Evolutionary conservation across 2,329 filamentous ascomycete genomes (phyloP).

Genomic region (Saccharata proteae): DNA sequence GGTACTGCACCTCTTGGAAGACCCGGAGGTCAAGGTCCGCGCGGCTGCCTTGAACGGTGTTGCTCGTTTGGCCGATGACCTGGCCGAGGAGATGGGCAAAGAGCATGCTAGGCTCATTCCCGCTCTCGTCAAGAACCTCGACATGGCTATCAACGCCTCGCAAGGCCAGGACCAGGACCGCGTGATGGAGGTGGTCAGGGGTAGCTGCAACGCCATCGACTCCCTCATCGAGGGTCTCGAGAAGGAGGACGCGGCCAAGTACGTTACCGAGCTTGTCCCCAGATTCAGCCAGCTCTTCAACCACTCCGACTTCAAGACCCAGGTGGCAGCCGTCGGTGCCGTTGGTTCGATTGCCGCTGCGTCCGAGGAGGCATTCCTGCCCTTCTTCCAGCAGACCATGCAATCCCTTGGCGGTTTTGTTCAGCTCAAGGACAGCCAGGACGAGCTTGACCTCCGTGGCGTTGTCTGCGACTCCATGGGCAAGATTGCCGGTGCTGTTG

Average conservation of each 20-base stretch:
- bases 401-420: slow-evolving; percentile 74
- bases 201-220: slow-evolving; percentile 81
- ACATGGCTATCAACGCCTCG: slow-evolving; percentile 59
- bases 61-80: slow-evolving; percentile 82
- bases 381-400: slow-evolving; percentile 91
- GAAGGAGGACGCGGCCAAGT: slow-evolving; percentile 65
- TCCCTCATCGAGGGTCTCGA: slow-evolving; percentile 80
- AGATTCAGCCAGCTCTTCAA: slow-evolving; percentile 74
- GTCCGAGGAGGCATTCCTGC: slow-evolving; percentile 68
- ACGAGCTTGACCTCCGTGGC: slow-evolving; percentile 79
- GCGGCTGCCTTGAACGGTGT: slow-evolving; percentile 79
- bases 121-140: slow-evolving; percentile 76
- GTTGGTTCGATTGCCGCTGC: slow-evolving; percentile 83
- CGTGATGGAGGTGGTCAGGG: slow-evolving; percentile 76
- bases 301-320: slow-evolving; percentile 79
- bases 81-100: slow-evolving; percentile 77
- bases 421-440: slow-evolving; percentile 74
- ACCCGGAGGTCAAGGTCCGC: slow-evolving; percentile 72
- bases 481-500: slow-evolving; percentile 81
- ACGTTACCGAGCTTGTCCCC: slow-evolving; percentile 71
- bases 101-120: slow-evolving; percentile 79
- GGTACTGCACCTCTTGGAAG: slow-evolving; percentile 71
- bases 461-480: slow-evolving; percentile 88
- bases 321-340: slow-evolving; percentile 77
- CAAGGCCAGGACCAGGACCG: slow-evolving; percentile 55